Conservation (phyloP, 805 yeast species). For the Priceomyces castillae region DNA sequence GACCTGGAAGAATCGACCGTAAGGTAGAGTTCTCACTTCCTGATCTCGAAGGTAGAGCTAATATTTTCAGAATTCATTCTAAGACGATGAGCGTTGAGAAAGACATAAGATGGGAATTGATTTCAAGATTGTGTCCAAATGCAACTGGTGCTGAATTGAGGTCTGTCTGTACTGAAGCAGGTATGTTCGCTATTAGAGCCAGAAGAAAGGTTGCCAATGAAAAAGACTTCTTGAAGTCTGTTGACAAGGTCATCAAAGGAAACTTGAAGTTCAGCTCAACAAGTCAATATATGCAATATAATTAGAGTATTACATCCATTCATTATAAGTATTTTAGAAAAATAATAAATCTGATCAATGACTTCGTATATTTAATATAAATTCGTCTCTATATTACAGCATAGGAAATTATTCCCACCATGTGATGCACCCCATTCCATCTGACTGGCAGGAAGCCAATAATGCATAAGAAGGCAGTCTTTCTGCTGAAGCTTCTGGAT, state of each 20-base stretch:
- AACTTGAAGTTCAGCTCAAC: conserved; percentile 97
- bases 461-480: conserved; percentile 79
- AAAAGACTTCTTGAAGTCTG: conserved; percentile 96
- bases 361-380: not conserved
- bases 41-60: conserved; percentile 96
- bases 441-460: conserved; percentile 87
- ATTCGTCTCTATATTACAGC: not conserved
- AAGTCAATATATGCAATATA: conserved; percentile 97
- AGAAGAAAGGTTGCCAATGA: conserved; percentile 98
- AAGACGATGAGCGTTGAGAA: conserved; percentile 98
- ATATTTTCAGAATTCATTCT: conserved; percentile 94
- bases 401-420: conserved; percentile 81
- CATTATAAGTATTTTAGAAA: not conserved
- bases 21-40: conserved; percentile 97
- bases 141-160: conserved; percentile 98
- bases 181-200: conserved; percentile 99
- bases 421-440: conserved; percentile 93
- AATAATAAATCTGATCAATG: not conserved
- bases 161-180: conserved; percentile 98
- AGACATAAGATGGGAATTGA: conserved; percentile 97
- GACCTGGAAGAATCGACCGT: conserved; percentile 99
- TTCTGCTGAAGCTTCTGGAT: conserved; percentile 38
- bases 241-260: conserved; percentile 97
- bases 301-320: conserved; percentile 37
- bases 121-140: conserved; percentile 95